A percentile compares a stretch with the other conserved stretches of the same genome.
These are phyloP conservation scores for Parasitella parasitica DNA, from an alignment of 371 early-diverging fungal species.

Conservation along the genomic window DNA sequence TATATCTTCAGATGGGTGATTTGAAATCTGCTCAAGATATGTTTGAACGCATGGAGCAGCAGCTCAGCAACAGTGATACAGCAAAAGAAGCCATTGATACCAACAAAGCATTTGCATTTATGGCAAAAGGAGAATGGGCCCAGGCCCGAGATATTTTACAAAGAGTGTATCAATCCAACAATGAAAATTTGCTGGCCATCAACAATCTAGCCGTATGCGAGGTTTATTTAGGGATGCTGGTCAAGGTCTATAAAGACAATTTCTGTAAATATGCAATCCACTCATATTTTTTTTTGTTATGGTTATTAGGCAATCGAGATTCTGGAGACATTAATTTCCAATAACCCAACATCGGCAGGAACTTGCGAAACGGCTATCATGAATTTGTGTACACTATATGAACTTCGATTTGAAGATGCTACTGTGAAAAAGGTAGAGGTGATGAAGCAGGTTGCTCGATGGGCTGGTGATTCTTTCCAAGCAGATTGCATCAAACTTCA, in stretches of 20 bases:
- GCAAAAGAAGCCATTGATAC: slow-evolving; percentile 40
- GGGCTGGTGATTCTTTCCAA: slow-evolving; percentile 64
- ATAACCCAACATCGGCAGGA: slow-evolving; percentile 49
- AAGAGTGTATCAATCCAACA: slow-evolving; percentile 43
- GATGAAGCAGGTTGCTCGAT: slow-evolving; percentile 55
- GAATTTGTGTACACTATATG: slow-evolving; percentile 63
- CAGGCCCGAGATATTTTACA: slow-evolving; percentile 48
- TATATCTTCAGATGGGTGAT: slow-evolving; percentile 65
- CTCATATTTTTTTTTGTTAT: not conserved
- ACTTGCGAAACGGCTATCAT: slow-evolving; percentile 56
- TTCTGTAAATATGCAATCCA: too few species aligned
- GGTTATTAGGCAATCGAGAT: slow-evolving; percentile 29
- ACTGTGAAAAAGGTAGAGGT: slow-evolving; percentile 49
- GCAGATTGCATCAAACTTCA: slow-evolving; percentile 47
- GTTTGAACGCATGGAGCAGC: slow-evolving; percentile 38
- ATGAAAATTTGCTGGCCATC: slow-evolving; percentile 50
- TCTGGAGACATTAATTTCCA: slow-evolving; percentile 25
- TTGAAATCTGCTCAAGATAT: slow-evolving; percentile 39
- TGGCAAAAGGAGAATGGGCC: slow-evolving; percentile 58
- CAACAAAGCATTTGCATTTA: slow-evolving; percentile 50
- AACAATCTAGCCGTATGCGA: slow-evolving; percentile 61
- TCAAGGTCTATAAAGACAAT: slow-evolving; percentile 27
- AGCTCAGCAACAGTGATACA: slow-evolving; percentile 16
- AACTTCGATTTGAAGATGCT: slow-evolving; percentile 54
- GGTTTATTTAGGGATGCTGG: slow-evolving; percentile 56